Percentiles rank a stretch among this genome's conserved stretches.
Evolutionary conservation across 305 asterid species (phyloP).

Genomic region (Fraxinus baroniana): DNA sequence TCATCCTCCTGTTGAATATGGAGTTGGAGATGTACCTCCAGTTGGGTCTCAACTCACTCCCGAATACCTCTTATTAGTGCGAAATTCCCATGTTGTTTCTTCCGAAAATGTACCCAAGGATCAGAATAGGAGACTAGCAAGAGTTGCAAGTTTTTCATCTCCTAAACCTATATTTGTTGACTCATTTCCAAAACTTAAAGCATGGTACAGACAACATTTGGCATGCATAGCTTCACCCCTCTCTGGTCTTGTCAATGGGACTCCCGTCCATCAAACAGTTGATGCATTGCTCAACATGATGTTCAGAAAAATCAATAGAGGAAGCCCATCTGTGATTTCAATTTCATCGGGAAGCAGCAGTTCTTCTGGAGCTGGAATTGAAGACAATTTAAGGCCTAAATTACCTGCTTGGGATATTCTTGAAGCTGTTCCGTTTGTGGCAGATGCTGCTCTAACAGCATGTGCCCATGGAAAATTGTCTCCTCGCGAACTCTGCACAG

Average conservation of each 20-base stretch:
- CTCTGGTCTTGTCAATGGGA: slow-evolving; percentile 79
- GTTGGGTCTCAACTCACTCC: slow-evolving; percentile 93
- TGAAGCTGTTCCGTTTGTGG: slow-evolving; percentile 96
- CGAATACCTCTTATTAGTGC: slow-evolving; percentile 76
- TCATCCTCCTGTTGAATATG: slow-evolving; percentile 88
- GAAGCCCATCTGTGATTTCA: slow-evolving; percentile 55
- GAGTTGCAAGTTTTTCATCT: slow-evolving; percentile 65
- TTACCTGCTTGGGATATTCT: slow-evolving; percentile 98
- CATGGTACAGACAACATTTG: slow-evolving; percentile 93
- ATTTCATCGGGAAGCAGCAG: slow-evolving; percentile 76
- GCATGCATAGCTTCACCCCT: slow-evolving; percentile 95
- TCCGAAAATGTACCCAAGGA: slow-evolving; percentile 58
- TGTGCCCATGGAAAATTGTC: slow-evolving; percentile 90
- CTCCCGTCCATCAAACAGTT: slow-evolving; percentile 84
- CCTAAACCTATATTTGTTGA: slow-evolving; percentile 87
- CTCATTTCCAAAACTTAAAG: slow-evolving; percentile 92
- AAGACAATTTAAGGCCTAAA: slow-evolving; percentile 69
- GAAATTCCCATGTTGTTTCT: slow-evolving; percentile 72
- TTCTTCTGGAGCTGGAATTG: slow-evolving; percentile 73
- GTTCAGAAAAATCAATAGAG: slow-evolving; percentile 69
- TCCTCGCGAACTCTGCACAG: slow-evolving; percentile 97
- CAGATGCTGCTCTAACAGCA: slow-evolving; percentile 92
- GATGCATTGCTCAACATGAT: slow-evolving; percentile 79
- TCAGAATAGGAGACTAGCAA: slow-evolving; percentile 76
- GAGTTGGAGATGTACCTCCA: slow-evolving; percentile 94